These are phyloP conservation scores for Phytopythium cucurbitacearum DNA, from an alignment of 352 stramenopile genomes.

Conservation along the genomic window DNA sequence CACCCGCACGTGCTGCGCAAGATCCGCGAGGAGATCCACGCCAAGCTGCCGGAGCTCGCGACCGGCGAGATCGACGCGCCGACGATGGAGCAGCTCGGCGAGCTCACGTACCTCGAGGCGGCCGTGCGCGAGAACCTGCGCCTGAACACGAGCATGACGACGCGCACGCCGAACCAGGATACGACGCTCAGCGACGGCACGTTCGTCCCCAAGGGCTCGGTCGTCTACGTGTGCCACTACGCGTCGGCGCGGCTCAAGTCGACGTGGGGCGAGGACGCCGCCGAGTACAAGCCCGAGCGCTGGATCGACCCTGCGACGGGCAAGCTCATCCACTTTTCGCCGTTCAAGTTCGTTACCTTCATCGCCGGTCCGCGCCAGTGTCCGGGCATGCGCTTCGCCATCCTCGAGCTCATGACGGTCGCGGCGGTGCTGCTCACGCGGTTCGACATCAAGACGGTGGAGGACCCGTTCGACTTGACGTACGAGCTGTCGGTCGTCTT, in stretches of 20 bases:
- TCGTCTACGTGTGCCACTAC: constrained; percentile 41
- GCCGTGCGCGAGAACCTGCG: constrained; percentile 56
- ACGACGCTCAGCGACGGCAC: constrained; percentile 58
- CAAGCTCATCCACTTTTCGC: constrained; percentile 29
- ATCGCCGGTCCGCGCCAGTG: constrained; percentile 47
- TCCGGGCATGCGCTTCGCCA: constrained; percentile 51
- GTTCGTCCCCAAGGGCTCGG: constrained; percentile 32
- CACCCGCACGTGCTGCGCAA: constrained; percentile 42
- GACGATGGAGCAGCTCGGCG: constrained; percentile 35
- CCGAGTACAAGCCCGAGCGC: constrained; percentile 51
- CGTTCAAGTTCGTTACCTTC: constrained; percentile 54
- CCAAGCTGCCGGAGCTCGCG: constrained; percentile 23
- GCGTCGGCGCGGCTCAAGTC: constrained; percentile 27
- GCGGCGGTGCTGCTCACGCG: constrained; percentile 31
- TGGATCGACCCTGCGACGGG: constrained; percentile 36
- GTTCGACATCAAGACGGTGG: constrained; percentile 36
- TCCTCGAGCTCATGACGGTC: constrained; percentile 51
- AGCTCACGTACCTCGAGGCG: constrained; percentile 55
- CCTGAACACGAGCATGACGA: constrained; percentile 46
- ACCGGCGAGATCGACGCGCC: constrained; percentile 17
- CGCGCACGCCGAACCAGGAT: constrained; percentile 33
- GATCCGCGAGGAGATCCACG: constrained; percentile 38
- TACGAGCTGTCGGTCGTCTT: constrained; percentile 32
- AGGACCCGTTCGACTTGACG: constrained; percentile 26
- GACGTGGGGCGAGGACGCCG: constrained; percentile 49